These are phyloP conservation scores for Purpureocillium lavendulum DNA, from an alignment of 2,329 filamentous ascomycete species.

Conservation along the genomic window DNA sequence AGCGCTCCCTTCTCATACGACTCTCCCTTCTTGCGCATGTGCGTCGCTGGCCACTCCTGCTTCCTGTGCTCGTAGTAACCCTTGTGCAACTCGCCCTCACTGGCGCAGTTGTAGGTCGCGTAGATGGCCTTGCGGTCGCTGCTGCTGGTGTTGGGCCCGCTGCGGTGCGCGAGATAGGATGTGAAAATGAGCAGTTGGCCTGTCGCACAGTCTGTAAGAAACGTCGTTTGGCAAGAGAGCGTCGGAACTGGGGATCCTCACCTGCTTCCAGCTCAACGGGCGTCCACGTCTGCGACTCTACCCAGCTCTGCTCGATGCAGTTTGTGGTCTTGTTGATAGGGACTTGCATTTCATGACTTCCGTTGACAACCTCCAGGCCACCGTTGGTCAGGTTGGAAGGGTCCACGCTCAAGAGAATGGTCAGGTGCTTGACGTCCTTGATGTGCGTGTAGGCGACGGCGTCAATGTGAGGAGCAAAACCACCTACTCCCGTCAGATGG, in stretches of 20 bases:
- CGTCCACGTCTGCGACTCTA: constrained; percentile 7
- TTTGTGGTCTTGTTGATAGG: constrained; percentile 7
- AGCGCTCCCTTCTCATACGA: constrained; percentile 7
- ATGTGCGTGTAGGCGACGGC: constrained; percentile 12
- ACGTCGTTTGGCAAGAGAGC: background rate
- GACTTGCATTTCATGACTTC: constrained; percentile 8
- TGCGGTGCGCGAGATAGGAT: constrained; percentile 11
- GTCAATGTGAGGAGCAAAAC: constrained; percentile 14
- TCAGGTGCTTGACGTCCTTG: constrained; percentile 11
- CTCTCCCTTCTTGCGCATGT: constrained; percentile 10
- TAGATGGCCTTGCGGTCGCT: constrained; percentile 11
- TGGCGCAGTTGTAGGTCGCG: constrained; percentile 11
- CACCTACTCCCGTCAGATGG: constrained; percentile 3
- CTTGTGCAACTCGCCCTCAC: constrained; percentile 10
- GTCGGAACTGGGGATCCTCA: background rate
- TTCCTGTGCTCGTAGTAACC: constrained; percentile 11
- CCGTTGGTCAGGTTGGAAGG: constrained; percentile 9
- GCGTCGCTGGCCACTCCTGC: constrained; percentile 9
- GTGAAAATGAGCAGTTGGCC: constrained; percentile 11
- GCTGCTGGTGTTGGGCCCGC: constrained; percentile 8
- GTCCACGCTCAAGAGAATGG: constrained; percentile 11
- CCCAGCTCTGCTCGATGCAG: constrained; percentile 10
- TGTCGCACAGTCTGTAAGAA: background rate
- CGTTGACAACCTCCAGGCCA: constrained; percentile 9
- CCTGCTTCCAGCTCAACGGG: constrained; percentile 10